Evolutionary conservation across 2,329 filamentous ascomycete genomes (phyloP).

Genomic region (Xylaria sp.): DNA sequence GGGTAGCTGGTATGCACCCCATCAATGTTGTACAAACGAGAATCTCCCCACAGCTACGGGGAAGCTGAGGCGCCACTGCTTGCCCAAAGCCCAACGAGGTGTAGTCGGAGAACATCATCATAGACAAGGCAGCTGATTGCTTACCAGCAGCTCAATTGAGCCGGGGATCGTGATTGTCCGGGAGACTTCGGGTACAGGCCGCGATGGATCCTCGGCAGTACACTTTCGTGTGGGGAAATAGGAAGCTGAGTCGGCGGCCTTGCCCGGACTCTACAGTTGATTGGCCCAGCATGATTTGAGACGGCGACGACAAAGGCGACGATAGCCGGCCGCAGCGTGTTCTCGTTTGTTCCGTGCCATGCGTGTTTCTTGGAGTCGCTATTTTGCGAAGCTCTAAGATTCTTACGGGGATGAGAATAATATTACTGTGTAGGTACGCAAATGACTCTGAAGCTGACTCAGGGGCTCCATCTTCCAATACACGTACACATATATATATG

Average conservation of each 20-base stretch:
- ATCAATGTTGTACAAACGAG: not conserved
- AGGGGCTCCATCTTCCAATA: not conserved
- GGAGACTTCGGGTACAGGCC: constrained; percentile 34
- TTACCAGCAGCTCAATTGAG: not conserved
- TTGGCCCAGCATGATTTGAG: constrained; percentile 13
- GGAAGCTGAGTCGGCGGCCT: constrained; percentile 18
- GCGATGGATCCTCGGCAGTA: constrained; percentile 33
- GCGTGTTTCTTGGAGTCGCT: not conserved
- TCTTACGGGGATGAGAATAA: not conserved
- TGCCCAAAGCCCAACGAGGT: not conserved
- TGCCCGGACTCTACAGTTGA: constrained; percentile 19
- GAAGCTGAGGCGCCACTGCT: not conserved
- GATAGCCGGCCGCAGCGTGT: constrained; percentile 12
- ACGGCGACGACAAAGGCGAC: constrained; percentile 20
- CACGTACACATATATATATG: no score
- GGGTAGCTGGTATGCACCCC: not conserved
- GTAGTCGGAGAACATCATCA: not conserved
- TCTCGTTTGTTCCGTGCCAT: constrained; percentile 2
- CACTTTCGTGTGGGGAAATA: constrained; percentile 9
- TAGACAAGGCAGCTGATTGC: constrained; percentile 8
- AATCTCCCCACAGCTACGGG: not conserved
- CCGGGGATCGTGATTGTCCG: constrained; percentile 29
- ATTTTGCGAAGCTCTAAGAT: not conserved
- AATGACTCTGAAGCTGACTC: constrained; percentile 14
- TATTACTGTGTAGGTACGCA: no score